Conservation (phyloP, 306 rosid species). For the Mimosa pudica region DNA sequence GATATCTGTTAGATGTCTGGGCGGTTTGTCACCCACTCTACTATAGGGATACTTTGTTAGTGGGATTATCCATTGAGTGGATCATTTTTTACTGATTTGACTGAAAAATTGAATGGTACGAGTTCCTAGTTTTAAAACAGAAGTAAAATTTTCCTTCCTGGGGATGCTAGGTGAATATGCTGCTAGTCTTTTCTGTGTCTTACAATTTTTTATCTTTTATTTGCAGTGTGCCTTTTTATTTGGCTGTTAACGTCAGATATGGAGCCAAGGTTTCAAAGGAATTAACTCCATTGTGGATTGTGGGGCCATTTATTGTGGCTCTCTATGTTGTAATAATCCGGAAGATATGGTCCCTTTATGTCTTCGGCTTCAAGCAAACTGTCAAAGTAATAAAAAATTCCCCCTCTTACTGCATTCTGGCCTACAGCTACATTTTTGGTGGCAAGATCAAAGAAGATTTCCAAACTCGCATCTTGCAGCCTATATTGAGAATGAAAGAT, state of each 20-base stretch:
- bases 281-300: constrained; percentile 84
- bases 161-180: neutral
- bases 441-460: constrained; percentile 72
- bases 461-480: constrained; percentile 51
- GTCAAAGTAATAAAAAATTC: constrained; percentile 52
- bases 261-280: constrained; percentile 90
- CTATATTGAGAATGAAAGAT: constrained; percentile 57
- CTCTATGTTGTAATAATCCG: constrained; percentile 57
- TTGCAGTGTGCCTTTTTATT: constrained; percentile 76
- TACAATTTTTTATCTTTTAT: constrained; percentile 37
- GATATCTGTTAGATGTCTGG: neutral
- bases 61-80: neutral
- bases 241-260: constrained; percentile 64
- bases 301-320: constrained; percentile 75
- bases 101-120: neutral
- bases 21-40: neutral
- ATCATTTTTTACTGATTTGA: neutral
- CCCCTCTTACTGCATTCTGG: constrained; percentile 65
- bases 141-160: neutral
- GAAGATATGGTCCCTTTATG: constrained; percentile 62
- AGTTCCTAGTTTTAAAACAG: neutral
- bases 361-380: constrained; percentile 71
- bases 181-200: constrained; percentile 4
- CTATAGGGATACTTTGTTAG: neutral
- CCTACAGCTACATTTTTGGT: constrained; percentile 44